Percentiles rank a stretch among this genome's conserved stretches.
Conservation (phyloP, 1,284 basidiomycete species). For the Coriolopsis trogii region DNA sequence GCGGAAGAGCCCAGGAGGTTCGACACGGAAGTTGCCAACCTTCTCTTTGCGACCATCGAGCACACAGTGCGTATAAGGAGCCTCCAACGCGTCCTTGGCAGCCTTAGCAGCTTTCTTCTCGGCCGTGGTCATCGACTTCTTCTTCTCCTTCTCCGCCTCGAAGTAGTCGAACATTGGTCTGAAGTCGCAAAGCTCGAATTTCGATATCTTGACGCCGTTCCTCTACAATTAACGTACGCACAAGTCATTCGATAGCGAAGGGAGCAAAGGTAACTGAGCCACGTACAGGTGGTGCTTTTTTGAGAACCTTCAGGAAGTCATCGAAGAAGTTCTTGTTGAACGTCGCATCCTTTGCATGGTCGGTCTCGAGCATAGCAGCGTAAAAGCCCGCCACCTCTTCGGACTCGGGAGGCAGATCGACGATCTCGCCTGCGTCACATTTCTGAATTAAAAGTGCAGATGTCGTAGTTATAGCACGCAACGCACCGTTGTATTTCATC, state of each 20-base stretch:
- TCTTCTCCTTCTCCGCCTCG: conserved; percentile 90
- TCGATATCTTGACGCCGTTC: conserved; percentile 77
- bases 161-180: conserved; percentile 93
- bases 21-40: conserved; percentile 97
- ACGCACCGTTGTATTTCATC: conserved; percentile 93
- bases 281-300: conserved; percentile 86
- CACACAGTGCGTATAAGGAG: conserved; percentile 82
- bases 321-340: conserved; percentile 98
- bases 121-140: conserved; percentile 83
- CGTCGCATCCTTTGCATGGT: conserved; percentile 86
- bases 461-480: too few relatives aligned
- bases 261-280: not conserved
- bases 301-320: conserved; percentile 83
- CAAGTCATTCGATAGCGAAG: conserved; percentile 5
- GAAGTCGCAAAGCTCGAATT: conserved; percentile 90
- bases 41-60: conserved; percentile 98
- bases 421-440: conserved; percentile 63
- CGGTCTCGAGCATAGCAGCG: conserved; percentile 90
- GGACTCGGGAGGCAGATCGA: conserved; percentile 82
- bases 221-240: conserved; percentile 40
- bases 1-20: conserved; percentile 96
- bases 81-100: conserved; percentile 82
- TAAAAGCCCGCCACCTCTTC: conserved; percentile 99
- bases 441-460: too few relatives aligned
- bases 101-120: conserved; percentile 93